A percentile compares a stretch with the other conserved stretches of the same genome.
These are phyloP conservation scores for Plenodomus tracheiphilus DNA, from an alignment of 2,329 filamentous ascomycete species.

Conservation along the genomic window DNA sequence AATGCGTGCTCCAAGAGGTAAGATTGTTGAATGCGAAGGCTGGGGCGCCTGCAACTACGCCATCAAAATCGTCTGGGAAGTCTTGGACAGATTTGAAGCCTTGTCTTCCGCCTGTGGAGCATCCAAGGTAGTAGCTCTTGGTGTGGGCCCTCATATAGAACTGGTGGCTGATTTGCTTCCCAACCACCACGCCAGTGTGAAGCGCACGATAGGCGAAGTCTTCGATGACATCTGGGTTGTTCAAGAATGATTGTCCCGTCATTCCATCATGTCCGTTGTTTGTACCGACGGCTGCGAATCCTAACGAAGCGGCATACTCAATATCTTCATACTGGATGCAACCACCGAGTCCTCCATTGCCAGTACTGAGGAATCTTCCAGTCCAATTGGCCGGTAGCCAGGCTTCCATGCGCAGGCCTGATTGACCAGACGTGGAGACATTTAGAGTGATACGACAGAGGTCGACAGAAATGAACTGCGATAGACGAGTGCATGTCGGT, in stretches of 20 bases:
- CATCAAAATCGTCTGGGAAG: constrained; percentile 44
- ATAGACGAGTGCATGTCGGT: constrained; percentile 42
- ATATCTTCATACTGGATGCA: constrained; percentile 46
- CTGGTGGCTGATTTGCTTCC: constrained; percentile 45
- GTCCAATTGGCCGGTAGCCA: constrained; percentile 51
- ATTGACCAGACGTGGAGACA: constrained; percentile 45
- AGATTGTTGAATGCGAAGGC: constrained; percentile 40
- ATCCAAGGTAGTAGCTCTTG: constrained; percentile 47
- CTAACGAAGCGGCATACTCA: constrained; percentile 43
- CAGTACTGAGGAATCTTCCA: constrained; percentile 38
- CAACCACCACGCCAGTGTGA: constrained; percentile 41
- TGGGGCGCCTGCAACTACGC: constrained; percentile 42
- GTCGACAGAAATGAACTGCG: constrained; percentile 40
- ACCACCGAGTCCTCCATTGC: constrained; percentile 47
- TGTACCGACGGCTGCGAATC: constrained; percentile 46
- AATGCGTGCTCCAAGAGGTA: constrained; percentile 38
- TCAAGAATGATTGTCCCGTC: constrained; percentile 51
- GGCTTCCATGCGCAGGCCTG: constrained; percentile 49
- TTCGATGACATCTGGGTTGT: constrained; percentile 51
- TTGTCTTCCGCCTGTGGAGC: constrained; percentile 44
- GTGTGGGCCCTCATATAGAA: constrained; percentile 47
- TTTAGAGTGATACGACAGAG: constrained; percentile 47
- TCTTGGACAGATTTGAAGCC: constrained; percentile 41
- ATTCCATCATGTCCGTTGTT: constrained; percentile 52
- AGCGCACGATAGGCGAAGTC: constrained; percentile 54